Base-by-base conservation (phyloP, 2,329 filamentous ascomycete genomes). In the Aspergillus nomiae region DNA sequence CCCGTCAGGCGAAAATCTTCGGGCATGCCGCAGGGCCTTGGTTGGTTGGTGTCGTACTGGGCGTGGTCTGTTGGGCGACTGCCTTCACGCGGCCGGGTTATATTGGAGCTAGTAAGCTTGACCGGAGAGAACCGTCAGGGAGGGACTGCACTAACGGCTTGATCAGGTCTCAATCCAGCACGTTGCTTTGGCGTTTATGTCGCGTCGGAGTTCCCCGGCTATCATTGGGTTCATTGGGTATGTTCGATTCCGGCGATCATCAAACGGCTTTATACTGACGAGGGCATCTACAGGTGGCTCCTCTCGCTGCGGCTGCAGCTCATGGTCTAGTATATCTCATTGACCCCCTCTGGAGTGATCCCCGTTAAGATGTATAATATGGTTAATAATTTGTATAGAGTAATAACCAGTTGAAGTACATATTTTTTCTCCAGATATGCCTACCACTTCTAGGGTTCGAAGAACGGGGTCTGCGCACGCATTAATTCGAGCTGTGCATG, bases 21-120 rank as follows among this genome's bases (percentile, higher is more conserved):
- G 84, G 84, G 0, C 83, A 81, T 6, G 79, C 82, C 0, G 71
- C 84, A 1, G 79, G 80, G 0, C 83, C 84, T 0, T 76, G 84
- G 32, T 72, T 86, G 11, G 82, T 85, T 19, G 81, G 83, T 8
- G 61, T 81, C 16, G 71, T 73, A 0, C 63, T 82, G 12, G 80
- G 77, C 0, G 58, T 80, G 6, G 65, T 77, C 3, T 70, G 72
- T 0, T 79, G 80, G 63, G 71, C 75, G 4, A 78, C 78, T 8
- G 77, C 76, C 9, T 79, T 78, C 48, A 75, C 74, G 4, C 72
- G 75, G 1, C 73, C 74, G 0, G 81, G 81, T 3, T 83, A 81
- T 67, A 74, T 74, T 11, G 81, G 81, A 51, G 77, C 80, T 11
- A 73, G 72, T 74, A 67, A 57, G 68, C 66, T 21, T 14, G 28